Evolutionary conservation across 2,329 filamentous ascomycete species (phyloP).

Genomic region (Pezicula rhizophila): DNA sequence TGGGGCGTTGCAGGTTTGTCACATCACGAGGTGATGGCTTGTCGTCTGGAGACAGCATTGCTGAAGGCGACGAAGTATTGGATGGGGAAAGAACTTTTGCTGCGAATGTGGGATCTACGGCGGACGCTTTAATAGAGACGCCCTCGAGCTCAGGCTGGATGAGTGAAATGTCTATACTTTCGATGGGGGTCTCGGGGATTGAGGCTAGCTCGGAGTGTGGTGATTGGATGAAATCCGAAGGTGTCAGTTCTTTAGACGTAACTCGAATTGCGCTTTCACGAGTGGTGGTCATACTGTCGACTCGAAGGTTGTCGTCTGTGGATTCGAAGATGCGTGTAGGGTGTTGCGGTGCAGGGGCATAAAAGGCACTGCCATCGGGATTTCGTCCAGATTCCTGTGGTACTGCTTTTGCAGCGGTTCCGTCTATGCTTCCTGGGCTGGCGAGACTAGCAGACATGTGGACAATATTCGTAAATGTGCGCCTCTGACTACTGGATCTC

Average conservation of each 20-base stretch:
- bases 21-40: constrained; percentile 12
- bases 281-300: constrained; percentile 22
- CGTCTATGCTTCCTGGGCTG: constrained; percentile 13
- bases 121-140: constrained; percentile 48
- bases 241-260: constrained; percentile 24
- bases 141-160: constrained; percentile 56
- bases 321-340: constrained; percentile 24
- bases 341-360: constrained; percentile 26
- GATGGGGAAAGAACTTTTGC: constrained; percentile 23
- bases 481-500: constrained; percentile 2
- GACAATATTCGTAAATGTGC: constrained; percentile 2
- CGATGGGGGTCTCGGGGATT: constrained; percentile 16
- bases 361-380: constrained; percentile 27
- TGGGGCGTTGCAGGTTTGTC: constrained; percentile 2
- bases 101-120: constrained; percentile 33
- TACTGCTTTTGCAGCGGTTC: constrained; percentile 7
- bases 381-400: constrained; percentile 29
- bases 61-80: constrained; percentile 12
- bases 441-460: constrained; percentile 1
- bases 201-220: constrained; percentile 10
- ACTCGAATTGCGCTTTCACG: constrained; percentile 23
- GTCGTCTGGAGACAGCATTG: constrained; percentile 18
- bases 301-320: constrained; percentile 17
- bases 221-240: constrained; percentile 24
- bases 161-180: constrained; percentile 50